Base-by-base conservation (phyloP, 805 yeast species). In the Yamadazyma laniorum region DNA sequence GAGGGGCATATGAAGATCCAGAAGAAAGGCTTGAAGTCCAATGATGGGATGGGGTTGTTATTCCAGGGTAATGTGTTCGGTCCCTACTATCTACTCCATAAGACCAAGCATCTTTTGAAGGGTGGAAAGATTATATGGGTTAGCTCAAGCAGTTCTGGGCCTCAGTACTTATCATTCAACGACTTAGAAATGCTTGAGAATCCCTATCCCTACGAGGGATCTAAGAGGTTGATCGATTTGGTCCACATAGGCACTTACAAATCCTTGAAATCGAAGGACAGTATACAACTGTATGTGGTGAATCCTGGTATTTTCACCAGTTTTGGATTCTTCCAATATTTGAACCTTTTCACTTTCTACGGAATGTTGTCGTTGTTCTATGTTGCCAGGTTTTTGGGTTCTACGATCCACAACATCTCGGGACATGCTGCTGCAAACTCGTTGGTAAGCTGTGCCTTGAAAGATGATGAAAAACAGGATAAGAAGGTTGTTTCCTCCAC, bases 11-110 rank as follows among this genome's bases (percentile, higher is more conserved):
- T 85, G 63, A 89, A 91, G 61, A 73, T 84, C 26, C 98, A 93
- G 67, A 71, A 75, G 40, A 72, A 77, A 13, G 96, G 97, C 3
- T 80, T 82, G 18, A 79, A 75, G 52, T 78, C 95, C 1, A 58
- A 53, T 14, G 99, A 93, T 60, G 89, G 78, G 0, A 50, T 91
- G 69, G 97, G 98, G 1, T 65, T 85, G 21, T 88, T 89, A 3
- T 93, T 91, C 66, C 95, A 93, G 61, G 95, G 93, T 4, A 93
- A 93, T 56, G 96, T 91, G n/a, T 87, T 93, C 63, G 96, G 95
- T 0, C 98, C 98, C 2, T 90, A 85, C 65, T 93, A 81, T 59
- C 65, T 93, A 37, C 71, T 90, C 37, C 85, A 84, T 49, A 80
- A 76, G 45, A 62, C 91, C 15, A 58, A 70, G 27, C 77, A 77